Evolutionary conservation across 805 yeast species (phyloP), one percentile per base, ranked within the genome.

Genomic region (Candida nemodendra): DNA sequence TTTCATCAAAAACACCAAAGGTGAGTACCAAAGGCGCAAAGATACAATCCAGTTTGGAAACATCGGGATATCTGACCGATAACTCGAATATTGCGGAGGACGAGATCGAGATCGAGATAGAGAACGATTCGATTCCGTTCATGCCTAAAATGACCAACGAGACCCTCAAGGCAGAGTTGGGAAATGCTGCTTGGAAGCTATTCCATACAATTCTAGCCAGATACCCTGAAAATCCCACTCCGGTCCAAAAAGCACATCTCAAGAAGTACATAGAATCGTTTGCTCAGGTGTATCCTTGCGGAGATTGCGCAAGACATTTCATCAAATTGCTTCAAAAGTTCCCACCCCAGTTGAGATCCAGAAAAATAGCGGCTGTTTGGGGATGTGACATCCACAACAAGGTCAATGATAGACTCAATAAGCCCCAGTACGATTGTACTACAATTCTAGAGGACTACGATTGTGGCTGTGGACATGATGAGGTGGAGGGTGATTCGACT

Each of bases 121-220:
- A 16, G 8, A 54, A 43, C 16, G 39, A 38, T 1, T 18, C 44
- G 1, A 36, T 45, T 4, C 62, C 64, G 2, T 89, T 89, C 54
- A 93, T 93, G 99, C 95, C 95, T 5, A 77, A 86, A 50, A 89
- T 93, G 95, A 84, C 84, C 12, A 91, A 91, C 61, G 89, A 81
- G 48, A 61, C 66, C 5, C 37, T 60, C 19, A 62, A 61, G 47
- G 93, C 95, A 2, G 93, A 85, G 53, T 72, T 91, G 5, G 99
- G 99, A 1, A 75, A 85, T 41, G 84, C 97, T 0, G 81, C 95
- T 0, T 91, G 99, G 99, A 85, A 76, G 55, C 65, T 91, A 28
- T 79, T 93, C 56, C 99, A 93, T 62, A 91, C 98, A 0, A 80
- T 90, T 23, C 68, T 93, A 33, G 95, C 98, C 1, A 74, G 96